phyloP scores from a whole-genome alignment of 2,329 filamentous ascomycete species.

The Penicillium hesseltinei region DNA sequence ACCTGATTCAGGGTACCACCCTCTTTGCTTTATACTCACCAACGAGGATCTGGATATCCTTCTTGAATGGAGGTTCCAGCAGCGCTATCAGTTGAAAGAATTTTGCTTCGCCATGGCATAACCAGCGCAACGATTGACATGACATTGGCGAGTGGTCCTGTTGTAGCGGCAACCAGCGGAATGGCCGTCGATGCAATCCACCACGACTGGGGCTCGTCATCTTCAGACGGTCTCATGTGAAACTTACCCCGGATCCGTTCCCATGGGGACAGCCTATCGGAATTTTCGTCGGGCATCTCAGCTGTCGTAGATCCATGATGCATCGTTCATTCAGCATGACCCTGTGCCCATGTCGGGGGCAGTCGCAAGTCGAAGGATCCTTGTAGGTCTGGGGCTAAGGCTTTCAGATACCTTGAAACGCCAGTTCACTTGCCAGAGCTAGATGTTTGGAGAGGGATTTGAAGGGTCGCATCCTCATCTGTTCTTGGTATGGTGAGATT shows the following conservation, averaged over 20 bases:
- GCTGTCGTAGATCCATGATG: constrained; percentile 15
- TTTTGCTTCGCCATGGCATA: constrained; percentile 66
- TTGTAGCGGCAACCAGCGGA: constrained; percentile 76
- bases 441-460: background rate
- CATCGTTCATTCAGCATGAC: constrained; percentile 15
- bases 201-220: constrained; percentile 47
- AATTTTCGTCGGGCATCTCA: background rate
- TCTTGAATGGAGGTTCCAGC: constrained; percentile 52
- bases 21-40: constrained; percentile 48
- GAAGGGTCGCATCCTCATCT: constrained; percentile 1
- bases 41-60: constrained; percentile 66
- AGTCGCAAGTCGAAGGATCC: background rate
- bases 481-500: constrained; percentile 3
- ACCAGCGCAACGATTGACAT: constrained; percentile 86
- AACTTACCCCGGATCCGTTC: constrained; percentile 26
- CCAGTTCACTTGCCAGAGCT: background rate
- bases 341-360: background rate
- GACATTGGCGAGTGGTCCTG: constrained; percentile 82
- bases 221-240: constrained; percentile 40
- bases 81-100: constrained; percentile 47
- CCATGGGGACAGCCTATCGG: constrained; percentile 14
- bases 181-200: constrained; percentile 56
- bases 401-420: background rate
- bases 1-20: background rate
- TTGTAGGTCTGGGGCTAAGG: background rate